Conservation (phyloP, 129 eudicot genomes). For the Lactuca sativa region DNA sequence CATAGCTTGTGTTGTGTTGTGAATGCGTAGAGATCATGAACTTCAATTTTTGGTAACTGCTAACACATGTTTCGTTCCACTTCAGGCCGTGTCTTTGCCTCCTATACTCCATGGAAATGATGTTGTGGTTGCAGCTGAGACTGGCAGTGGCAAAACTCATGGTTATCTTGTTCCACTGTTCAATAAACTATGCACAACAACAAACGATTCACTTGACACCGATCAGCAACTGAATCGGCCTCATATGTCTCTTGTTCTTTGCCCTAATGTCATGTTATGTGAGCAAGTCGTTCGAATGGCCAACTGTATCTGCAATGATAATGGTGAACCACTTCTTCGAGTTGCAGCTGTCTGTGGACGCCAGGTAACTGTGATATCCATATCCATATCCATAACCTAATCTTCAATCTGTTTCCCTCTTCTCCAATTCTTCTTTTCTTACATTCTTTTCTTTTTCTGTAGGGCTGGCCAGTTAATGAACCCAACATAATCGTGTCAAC, state of each 20-base stretch:
- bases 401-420: not conserved
- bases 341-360: constrained; percentile 87
- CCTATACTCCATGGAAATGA: constrained; percentile 67
- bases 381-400: not conserved
- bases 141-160: constrained; percentile 98
- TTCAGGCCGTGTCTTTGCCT: constrained; percentile 87
- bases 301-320: constrained; percentile 47
- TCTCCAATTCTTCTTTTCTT: not conserved
- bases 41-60: constrained; percentile 8
- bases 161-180: constrained; percentile 85
- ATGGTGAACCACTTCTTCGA: constrained; percentile 76
- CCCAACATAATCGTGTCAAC: constrained; percentile 89
- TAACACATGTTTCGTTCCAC: constrained; percentile 6
- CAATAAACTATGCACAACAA: constrained; percentile 41
- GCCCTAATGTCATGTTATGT: constrained; percentile 96
- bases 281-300: constrained; percentile 99
- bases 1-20: not conserved
- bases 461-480: constrained; percentile 83
- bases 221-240: constrained; percentile 28
- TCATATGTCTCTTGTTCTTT: constrained; percentile 74
- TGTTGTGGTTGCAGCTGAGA: constrained; percentile 95
- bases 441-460: constrained; percentile 10
- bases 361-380: constrained; percentile 46
- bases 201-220: constrained; percentile 28
- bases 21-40: not conserved